Evolutionary conservation across 1,284 basidiomycete genomes (phyloP), one percentile per base, ranked within the genome.

Genomic region (Naganishia albida): DNA sequence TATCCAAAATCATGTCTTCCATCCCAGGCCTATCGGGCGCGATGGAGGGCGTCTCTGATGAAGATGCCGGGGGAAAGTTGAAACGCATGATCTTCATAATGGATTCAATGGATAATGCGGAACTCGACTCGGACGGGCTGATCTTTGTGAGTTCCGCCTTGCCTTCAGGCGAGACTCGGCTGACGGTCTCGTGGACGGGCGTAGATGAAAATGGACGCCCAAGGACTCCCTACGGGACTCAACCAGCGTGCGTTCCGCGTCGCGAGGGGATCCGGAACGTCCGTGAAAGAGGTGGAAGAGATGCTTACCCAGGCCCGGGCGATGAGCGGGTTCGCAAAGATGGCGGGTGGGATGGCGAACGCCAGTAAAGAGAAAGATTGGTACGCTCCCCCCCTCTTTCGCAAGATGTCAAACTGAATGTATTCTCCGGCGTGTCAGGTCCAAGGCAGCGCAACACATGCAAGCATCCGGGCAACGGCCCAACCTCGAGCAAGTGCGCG

Each of bases 1-100:
- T 99, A 65, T 93, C 90, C 73, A 99, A 99, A 81, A 93, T 99
- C 72, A 94, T 95, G 16, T 93, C 91, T 23, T 99, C 99, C 93
- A 99, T 99, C 68, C 95, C 95, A 2, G 95, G 95, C 38, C 85
- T 99, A 72, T 88, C 90, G 70, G 91, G 92, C 46, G 83, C 99
- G 75, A 84, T 98, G 64, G 87, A 89, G 74, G 93, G 91, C 44
- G 88, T 88, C 34, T 91, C 93, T 74, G 93, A 96, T 75, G 95
- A 97, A 74, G 92, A 91, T 42, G 88, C 90, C 1, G 70, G 75
- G 3, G 79, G 86, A 70, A 88, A 91, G 67, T 89, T 99, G 87
- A 98, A 98, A 81, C 88, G 93, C 68, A 94, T 99, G 91, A 90
- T 98, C 70, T 99, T 90, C 82, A 98, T 99, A 75, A 97, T 93